Percentiles rank a stretch among this genome's conserved stretches.
phyloP scores from a whole-genome alignment of 2,329 filamentous ascomycete species.

The Mariannaea elegans region DNA sequence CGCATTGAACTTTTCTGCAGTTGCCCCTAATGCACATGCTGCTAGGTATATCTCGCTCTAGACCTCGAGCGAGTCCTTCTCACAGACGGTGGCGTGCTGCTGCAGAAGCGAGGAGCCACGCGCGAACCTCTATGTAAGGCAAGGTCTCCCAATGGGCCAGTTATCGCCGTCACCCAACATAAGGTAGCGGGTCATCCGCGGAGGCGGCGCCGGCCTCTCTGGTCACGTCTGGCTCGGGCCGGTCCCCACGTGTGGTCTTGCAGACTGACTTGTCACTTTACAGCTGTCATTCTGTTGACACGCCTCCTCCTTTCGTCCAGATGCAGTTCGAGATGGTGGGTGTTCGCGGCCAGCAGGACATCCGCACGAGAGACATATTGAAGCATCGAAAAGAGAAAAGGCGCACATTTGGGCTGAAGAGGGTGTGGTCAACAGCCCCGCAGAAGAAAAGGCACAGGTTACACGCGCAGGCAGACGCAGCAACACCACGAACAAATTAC shows the following conservation, averaged over 20 bases:
- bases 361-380: not conserved
- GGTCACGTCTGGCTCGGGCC: conserved; percentile 38
- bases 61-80: conserved; percentile 10
- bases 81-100: conserved; percentile 12
- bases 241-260: conserved; percentile 41
- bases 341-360: not conserved
- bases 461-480: not conserved
- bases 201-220: conserved; percentile 13
- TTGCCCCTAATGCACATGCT: conserved; percentile 13
- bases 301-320: conserved; percentile 19
- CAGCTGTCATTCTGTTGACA: conserved; percentile 14
- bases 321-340: conserved; percentile 20
- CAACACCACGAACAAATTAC: not conserved
- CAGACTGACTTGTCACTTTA: conserved; percentile 38
- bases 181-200: conserved; percentile 4
- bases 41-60: conserved; percentile 12
- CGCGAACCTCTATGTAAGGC: conserved; percentile 20
- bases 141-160: conserved; percentile 13
- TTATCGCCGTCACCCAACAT: conserved; percentile 1
- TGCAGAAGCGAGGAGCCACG: conserved; percentile 27
- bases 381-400: not conserved
- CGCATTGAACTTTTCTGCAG: conserved; percentile 4
- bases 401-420: not conserved
- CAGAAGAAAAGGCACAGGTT: not conserved
- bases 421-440: not conserved